These are phyloP conservation scores for Cymodocea nodosa DNA, from an alignment of 116 monocot species.

Conservation along the genomic window DNA sequence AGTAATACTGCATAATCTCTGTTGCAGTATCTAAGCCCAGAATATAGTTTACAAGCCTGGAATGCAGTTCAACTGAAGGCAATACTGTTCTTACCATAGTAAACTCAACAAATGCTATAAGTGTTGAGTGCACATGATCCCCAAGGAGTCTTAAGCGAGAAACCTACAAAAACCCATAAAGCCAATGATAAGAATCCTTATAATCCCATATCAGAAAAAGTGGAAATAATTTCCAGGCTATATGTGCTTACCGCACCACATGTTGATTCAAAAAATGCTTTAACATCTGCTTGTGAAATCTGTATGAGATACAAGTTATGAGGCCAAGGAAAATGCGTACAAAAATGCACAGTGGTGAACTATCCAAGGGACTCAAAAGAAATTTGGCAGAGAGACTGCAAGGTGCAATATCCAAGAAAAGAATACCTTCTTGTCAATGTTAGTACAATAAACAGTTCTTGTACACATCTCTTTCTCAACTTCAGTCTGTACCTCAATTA, in stretches of 20 bases:
- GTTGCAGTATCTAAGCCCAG: background rate
- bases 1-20: too few relatives aligned
- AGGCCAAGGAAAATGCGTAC: background rate
- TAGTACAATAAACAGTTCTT: slow-evolving; percentile 87
- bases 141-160: slow-evolving; percentile 44
- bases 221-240: background rate
- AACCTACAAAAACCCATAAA: slow-evolving; percentile 17
- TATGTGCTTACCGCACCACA: slow-evolving; percentile 59
- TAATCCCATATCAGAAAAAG: background rate
- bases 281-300: slow-evolving; percentile 70
- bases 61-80: background rate
- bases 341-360: background rate
- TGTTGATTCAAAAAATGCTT: slow-evolving; percentile 51
- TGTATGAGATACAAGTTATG: slow-evolving; percentile 14
- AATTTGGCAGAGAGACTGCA: background rate
- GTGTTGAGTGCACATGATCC: slow-evolving; percentile 32
- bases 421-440: slow-evolving; percentile 83
- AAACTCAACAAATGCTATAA: slow-evolving; percentile 60
- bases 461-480: slow-evolving; percentile 81
- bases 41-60: background rate
- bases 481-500: slow-evolving; percentile 40
- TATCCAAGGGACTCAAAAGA: background rate
- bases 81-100: slow-evolving; percentile 15
- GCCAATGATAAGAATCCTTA: background rate
- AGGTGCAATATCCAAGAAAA: background rate